These are phyloP conservation scores for Terfezia boudieri DNA, from an alignment of 495 filamentous ascomycete genomes.

Conservation along the genomic window DNA sequence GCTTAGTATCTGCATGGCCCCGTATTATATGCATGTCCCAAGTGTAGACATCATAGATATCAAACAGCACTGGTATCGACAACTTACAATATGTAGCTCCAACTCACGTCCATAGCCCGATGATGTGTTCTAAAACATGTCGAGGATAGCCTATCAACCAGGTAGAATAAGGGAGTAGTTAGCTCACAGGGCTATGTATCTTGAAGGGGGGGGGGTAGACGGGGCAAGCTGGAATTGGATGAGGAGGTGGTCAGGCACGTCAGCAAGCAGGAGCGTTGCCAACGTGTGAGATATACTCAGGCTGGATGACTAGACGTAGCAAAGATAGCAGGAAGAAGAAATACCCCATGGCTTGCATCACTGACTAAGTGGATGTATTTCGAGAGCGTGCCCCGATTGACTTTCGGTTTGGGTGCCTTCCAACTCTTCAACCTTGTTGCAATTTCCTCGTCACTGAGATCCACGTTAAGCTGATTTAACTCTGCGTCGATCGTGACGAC, in stretches of 20 bases:
- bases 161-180: no score
- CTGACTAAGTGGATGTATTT: slow-evolving; percentile 68
- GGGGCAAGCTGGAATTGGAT: not conserved
- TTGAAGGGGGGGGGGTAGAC: not conserved
- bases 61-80: no score
- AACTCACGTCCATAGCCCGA: no score
- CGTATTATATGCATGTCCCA: no score
- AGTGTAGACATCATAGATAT: no score
- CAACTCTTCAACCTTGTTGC: slow-evolving; percentile 41
- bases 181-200: no score
- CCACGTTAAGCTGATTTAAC: slow-evolving; percentile 50
- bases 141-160: not conserved
- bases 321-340: slow-evolving; percentile 3
- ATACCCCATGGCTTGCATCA: slow-evolving; percentile 45
- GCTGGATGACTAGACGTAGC: no score
- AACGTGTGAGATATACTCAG: no score
- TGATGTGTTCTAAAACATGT: not conserved
- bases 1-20: no score
- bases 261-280: no score
- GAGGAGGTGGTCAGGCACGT: no score
- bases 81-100: no score
- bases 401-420: slow-evolving; percentile 47
- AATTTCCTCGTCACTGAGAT: slow-evolving; percentile 57
- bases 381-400: slow-evolving; percentile 69
- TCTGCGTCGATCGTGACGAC: slow-evolving; percentile 69